Evolutionary conservation across 78 protist species (phyloP), one percentile per base, ranked within the genome.

Genomic region (Guillardia theta): DNA sequence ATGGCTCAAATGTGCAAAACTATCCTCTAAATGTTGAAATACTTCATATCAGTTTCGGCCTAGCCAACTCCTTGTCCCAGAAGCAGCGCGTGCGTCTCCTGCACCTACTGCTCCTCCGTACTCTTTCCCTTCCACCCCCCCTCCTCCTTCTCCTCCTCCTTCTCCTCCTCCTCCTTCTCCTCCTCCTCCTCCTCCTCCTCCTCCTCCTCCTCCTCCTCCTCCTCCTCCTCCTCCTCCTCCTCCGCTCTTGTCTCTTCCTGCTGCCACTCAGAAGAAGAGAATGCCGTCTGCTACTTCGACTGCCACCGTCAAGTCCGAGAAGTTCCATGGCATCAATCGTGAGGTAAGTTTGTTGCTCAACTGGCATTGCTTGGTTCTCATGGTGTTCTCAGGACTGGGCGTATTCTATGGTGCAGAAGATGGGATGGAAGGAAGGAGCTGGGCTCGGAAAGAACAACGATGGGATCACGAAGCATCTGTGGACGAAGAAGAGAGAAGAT

Each of bases 401-500:
- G 24, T 78, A 78, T 30, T 44, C 39, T 10, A 37, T 78, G 90
- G 90, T 78, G 0, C 48, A 37, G 48, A 78, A 78, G 24, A 78
- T 78, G 90, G 90, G 90, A 9, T 78, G 90, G 90, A 8, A 18
- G 50, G 90, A 78, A 50, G 90, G 90, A 18, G 33, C 39, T 6
- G 90, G 90, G 33, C 48, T 78, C 18, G 90, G 90, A 50, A 18
- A 30, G 50, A 50, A 78, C 5, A 78, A 78, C 44, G 44, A 8
- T 2, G 90, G 90, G 0, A 78, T 78, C 48, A 43, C 48, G 18
- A 78, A 78, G 48, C 90, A 78, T 48, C 10, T 78, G 24, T 78
- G 90, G 90, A 78, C 90, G 18, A 78, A 78, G 33, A 78, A 78
- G 39, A 3, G 90, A 10, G 48, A 6, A 0, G 90, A 78, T 19